Percentiles rank a stretch among this genome's conserved stretches.
phyloP scores from a whole-genome alignment of 805 yeast species.

The Myxozyma monticola region DNA sequence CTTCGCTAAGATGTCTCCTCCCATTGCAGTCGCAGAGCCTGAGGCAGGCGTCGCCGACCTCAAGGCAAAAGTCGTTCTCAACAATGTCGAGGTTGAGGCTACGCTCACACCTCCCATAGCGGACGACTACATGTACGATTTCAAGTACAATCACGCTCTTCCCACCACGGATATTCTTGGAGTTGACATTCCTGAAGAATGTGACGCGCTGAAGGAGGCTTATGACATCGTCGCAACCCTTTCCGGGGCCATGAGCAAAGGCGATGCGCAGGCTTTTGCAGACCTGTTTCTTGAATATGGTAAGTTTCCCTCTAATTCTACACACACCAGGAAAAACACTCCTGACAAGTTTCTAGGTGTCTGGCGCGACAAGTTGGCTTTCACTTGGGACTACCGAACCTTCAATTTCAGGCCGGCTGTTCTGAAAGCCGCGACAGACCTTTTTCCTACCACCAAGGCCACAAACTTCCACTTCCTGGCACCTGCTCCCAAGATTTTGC shows the following conservation, averaged over 20 bases:
- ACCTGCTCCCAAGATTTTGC: background rate
- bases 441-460: background rate
- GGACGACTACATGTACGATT: constrained; percentile 1
- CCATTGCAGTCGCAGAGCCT: no score
- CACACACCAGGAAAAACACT: no score
- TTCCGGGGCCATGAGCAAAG: no score
- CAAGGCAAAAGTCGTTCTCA: no score
- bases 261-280: no score
- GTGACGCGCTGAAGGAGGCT: constrained; percentile 1
- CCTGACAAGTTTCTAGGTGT: no score
- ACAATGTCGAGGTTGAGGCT: no score
- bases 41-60: no score
- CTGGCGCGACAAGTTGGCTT: constrained; percentile 30
- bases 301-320: no score
- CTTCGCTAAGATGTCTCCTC: no score
- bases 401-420: constrained; percentile 1
- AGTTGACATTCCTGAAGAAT: background rate
- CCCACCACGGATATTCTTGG: background rate
- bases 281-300: no score
- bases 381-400: constrained; percentile 24
- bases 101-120: background rate
- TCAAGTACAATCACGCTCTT: constrained; percentile 1
- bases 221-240: background rate
- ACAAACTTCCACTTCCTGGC: background rate
- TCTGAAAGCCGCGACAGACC: background rate